Base-by-base conservation (phyloP, 2,329 filamentous ascomycete genomes). In the Penicillium nordicum region DNA sequence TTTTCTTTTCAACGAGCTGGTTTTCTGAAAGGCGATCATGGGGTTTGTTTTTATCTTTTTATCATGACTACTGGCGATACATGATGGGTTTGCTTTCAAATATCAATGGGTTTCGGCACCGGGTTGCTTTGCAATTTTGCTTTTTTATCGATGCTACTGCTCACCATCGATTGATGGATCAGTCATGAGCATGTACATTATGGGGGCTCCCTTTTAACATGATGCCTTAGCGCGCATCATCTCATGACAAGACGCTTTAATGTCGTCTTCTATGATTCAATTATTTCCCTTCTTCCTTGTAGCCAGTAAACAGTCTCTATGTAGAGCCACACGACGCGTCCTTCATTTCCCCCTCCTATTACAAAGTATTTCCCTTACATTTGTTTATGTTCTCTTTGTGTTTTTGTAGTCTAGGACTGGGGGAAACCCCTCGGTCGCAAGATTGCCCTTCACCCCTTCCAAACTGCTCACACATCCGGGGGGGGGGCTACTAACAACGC, bases 31-130 rank as follows among this genome's bases (percentile, higher is more conserved):
- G 72, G 72, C 72, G 72, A 75, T 74, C 61, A 70, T 53, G 71
- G 72, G 72, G 70, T 70, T 72, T 69, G 61, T 60, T 66, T 66
- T 68, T 67, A 63, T 69, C 58, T 63, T 68, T 64, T 66, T 69
- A 67, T 73, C 63, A 73, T 71, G 68, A 76, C 68, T 69, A 72
- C 66, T 68, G 74, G 73, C 73, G 73, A 76, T 70, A 75, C 69
- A 75, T 74, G 72, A 76, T 69, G 73, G 74, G 68, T 70, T 74
- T 71, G 68, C 68, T 69, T 73, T 70, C 65, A 54, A 71, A 72
- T 72, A 70, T 70, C 69, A 72, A 69, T 70, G 71, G 72, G 71
- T 68, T 66, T 71, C 66, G 70, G 67, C 62, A 69, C 64, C 69
- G 69, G 71, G 71, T 72, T 69, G 68, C 69, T 64, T 69, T 54